Percentiles rank a stretch among this genome's conserved stretches.
Conservation (phyloP, 345 rosid species). For the Cardiospermum halicacabum region DNA sequence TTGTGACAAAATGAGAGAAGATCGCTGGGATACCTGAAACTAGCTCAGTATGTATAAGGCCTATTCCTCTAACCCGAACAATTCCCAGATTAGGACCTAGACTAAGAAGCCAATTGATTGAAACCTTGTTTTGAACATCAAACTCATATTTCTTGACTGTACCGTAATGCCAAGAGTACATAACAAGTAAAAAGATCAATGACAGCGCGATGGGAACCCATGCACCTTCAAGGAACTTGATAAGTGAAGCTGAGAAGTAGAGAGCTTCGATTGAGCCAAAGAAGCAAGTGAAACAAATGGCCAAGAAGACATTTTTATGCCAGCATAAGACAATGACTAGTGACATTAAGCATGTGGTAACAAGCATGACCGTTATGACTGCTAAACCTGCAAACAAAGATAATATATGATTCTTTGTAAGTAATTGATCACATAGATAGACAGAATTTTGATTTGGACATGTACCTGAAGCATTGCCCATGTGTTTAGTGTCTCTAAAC, state of each 20-base stretch:
- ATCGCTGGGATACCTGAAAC: slow-evolving; percentile 94
- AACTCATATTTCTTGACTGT: slow-evolving; percentile 79
- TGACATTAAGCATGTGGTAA: slow-evolving; percentile 91
- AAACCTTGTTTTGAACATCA: slow-evolving; percentile 91
- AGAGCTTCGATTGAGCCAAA: slow-evolving; percentile 85
- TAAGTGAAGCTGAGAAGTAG: slow-evolving; percentile 95
- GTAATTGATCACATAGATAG: not conserved
- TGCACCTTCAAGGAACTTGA: slow-evolving; percentile 94
- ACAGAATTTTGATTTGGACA: not conserved
- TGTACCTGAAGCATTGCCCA: slow-evolving; percentile 96
- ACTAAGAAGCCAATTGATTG: slow-evolving; percentile 81
- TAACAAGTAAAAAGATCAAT: slow-evolving; percentile 59
- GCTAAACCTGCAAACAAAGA: slow-evolving; percentile 66
- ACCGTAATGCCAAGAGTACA: slow-evolving; percentile 95
- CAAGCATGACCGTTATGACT: slow-evolving; percentile 95
- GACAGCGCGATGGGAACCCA: slow-evolving; percentile 93
- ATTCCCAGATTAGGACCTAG: slow-evolving; percentile 81
- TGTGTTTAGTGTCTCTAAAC: slow-evolving; percentile 78
- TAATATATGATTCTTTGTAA: not conserved
- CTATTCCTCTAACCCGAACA: slow-evolving; percentile 83
- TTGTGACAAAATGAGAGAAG: slow-evolving; percentile 95
- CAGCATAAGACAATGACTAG: slow-evolving; percentile 87
- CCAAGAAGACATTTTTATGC: slow-evolving; percentile 62
- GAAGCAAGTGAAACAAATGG: slow-evolving; percentile 64
- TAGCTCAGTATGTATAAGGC: slow-evolving; percentile 87